These are phyloP conservation scores for Paracamarosporium sp. DNA, from an alignment of 2,329 filamentous ascomycete species.

Conservation along the genomic window DNA sequence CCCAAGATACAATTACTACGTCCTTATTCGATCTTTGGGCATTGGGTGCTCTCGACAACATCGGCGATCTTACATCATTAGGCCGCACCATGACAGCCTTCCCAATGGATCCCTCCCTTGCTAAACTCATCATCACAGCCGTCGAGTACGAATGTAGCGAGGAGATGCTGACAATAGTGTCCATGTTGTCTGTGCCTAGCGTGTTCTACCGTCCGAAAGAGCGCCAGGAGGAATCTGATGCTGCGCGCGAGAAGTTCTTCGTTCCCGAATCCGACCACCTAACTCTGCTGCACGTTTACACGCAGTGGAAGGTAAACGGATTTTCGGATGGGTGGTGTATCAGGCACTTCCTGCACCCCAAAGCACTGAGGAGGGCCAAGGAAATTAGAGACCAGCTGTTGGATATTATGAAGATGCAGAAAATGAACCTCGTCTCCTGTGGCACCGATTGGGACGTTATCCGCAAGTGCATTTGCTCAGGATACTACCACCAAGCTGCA, in stretches of 20 bases:
- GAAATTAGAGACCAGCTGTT: constrained; percentile 93
- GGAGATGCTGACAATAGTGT: constrained; percentile 98
- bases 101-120: constrained; percentile 95
- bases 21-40: constrained; percentile 98
- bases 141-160: constrained; percentile 92
- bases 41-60: constrained; percentile 88
- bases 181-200: constrained; percentile 94
- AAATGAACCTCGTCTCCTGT: constrained; percentile 85
- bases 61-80: constrained; percentile 87
- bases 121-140: constrained; percentile 92
- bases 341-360: constrained; percentile 93
- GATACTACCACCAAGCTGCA: constrained; percentile 97
- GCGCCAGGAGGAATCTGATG: constrained; percentile 93
- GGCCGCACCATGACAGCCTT: constrained; percentile 96
- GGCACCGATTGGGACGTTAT: constrained; percentile 98
- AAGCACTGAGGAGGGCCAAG: constrained; percentile 86
- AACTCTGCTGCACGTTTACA: constrained; percentile 93
- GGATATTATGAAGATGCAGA: constrained; percentile 93
- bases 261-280: constrained; percentile 97
- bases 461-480: constrained; percentile 94
- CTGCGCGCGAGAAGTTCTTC: constrained; percentile 96
- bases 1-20: constrained; percentile 96
- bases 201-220: constrained; percentile 98
- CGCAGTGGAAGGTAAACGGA: constrained; percentile 92
- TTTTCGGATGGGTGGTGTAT: constrained; percentile 91